Percentiles rank a stretch among this genome's conserved stretches.
phyloP scores from a whole-genome alignment of 176 grass and related monocot genomes.

The Areca catechu region DNA sequence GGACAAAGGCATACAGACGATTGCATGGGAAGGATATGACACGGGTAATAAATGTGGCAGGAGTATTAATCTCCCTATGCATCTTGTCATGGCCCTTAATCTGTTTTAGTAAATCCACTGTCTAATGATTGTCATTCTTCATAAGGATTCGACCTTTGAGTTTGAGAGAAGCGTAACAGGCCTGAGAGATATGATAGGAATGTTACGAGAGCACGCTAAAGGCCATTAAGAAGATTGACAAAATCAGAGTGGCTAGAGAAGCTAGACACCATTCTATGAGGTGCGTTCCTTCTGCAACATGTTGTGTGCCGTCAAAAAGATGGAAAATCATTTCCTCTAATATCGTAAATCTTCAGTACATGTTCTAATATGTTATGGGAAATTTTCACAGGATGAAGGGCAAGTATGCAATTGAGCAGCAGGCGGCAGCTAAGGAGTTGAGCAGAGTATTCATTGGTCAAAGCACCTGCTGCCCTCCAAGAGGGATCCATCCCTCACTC shows the following conservation, averaged over 20 bases:
- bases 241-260: slow-evolving; percentile 54
- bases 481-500: slow-evolving; percentile 18
- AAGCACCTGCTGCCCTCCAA: slow-evolving; percentile 23
- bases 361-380: slow-evolving; percentile 1
- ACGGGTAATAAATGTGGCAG: slow-evolving; percentile 24
- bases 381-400: slow-evolving; percentile 38
- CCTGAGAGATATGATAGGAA: slow-evolving; percentile 79
- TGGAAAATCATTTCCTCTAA: not conserved
- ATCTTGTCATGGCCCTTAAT: no score
- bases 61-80: no score
- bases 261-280: slow-evolving; percentile 45
- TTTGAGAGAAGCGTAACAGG: slow-evolving; percentile 94
- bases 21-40: slow-evolving; percentile 97
- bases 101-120: not conserved
- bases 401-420: slow-evolving; percentile 26
- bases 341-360: not conserved
- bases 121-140: not conserved
- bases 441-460: slow-evolving; percentile 52
- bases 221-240: slow-evolving; percentile 58
- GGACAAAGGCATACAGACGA: slow-evolving; percentile 78
- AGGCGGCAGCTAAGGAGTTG: slow-evolving; percentile 46
- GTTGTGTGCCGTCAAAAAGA: not conserved
- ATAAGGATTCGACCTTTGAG: slow-evolving; percentile 82
- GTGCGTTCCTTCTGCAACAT: slow-evolving; percentile 19
- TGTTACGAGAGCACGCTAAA: slow-evolving; percentile 52